These are phyloP conservation scores for Amylocarpus encephaloides DNA, from an alignment of 2,329 filamentous ascomycete species.

Conservation along the genomic window DNA sequence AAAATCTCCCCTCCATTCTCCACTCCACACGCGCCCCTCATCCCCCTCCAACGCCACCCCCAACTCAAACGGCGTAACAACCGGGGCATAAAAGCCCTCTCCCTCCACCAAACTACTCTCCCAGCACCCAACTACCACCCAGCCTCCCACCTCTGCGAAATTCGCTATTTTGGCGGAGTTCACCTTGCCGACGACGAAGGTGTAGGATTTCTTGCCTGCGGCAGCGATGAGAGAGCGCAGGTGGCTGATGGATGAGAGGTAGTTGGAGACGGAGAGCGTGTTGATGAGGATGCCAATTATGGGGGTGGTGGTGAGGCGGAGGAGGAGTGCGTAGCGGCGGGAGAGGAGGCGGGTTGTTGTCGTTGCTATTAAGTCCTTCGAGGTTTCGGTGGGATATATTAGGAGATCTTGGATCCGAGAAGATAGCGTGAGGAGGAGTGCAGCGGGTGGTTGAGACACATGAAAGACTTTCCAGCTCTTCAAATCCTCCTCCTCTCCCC, in stretches of 20 bases:
- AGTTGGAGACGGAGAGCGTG: conserved; percentile 87
- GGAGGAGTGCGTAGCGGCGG: conserved; percentile 81
- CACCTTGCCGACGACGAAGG: conserved; percentile 92
- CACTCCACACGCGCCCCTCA: conserved; percentile 73
- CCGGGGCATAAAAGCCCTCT: conserved; percentile 78
- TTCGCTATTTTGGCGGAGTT: conserved; percentile 96
- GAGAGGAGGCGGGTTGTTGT: conserved; percentile 56
- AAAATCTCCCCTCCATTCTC: conserved; percentile 84
- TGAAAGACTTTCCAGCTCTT: conserved; percentile 61
- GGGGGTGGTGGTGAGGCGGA: conserved; percentile 70
- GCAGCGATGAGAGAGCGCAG: conserved; percentile 66
- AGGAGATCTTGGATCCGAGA: conserved; percentile 73
- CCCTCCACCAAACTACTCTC: conserved; percentile 90
- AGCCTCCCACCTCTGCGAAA: conserved; percentile 89
- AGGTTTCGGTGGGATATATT: conserved; percentile 59
- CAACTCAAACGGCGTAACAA: conserved; percentile 94
- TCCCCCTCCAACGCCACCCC: conserved; percentile 70
- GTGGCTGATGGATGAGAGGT: conserved; percentile 71
- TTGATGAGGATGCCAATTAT: conserved; percentile 95
- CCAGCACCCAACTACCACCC: conserved; percentile 98
- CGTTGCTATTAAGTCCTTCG: conserved; percentile 27
- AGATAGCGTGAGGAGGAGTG: conserved; percentile 79
- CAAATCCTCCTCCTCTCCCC: conserved; percentile 35
- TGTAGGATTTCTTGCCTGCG: conserved; percentile 91
- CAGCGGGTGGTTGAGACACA: conserved; percentile 78